Conservation (phyloP, 768 basidiomycete species). For the Collybia sp. region DNA sequence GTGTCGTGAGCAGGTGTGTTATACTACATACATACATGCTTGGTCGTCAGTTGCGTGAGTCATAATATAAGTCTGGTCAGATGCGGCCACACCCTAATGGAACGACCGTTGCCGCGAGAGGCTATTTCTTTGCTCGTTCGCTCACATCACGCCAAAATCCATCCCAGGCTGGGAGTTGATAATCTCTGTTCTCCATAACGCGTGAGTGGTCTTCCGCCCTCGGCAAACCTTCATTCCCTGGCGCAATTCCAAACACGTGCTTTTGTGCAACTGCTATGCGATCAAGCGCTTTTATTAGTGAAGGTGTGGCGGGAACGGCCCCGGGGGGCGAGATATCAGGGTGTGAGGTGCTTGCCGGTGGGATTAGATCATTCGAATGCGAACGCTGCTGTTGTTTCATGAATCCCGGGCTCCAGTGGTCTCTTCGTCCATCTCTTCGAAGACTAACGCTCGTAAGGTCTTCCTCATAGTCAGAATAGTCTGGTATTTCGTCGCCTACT, state of each 20-base stretch:
- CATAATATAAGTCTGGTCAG: too few relatives aligned
- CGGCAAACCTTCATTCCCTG: conserved; percentile 8
- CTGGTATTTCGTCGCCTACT: conserved; percentile 18
- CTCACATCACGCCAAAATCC: conserved; percentile 42
- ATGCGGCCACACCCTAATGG: too few relatives aligned
- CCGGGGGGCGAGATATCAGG: conserved; percentile 8
- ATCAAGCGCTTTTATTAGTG: conserved; percentile 59
- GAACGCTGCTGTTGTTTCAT: conserved; percentile 38
- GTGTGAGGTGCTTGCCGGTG: not conserved
- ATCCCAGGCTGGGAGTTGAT: conserved; percentile 28
- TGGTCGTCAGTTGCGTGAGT: too few relatives aligned
- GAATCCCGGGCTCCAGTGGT: conserved; percentile 47
- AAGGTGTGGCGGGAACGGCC: conserved; percentile 59
- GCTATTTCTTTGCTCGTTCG: conserved; percentile 20
- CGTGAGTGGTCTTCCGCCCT: conserved; percentile 9
- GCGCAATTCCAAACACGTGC: conserved; percentile 32
- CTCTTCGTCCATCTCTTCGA: conserved; percentile 7
- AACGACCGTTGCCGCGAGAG: too few relatives aligned
- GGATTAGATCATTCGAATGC: conserved; percentile 10
- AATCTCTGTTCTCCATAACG: conserved; percentile 7
- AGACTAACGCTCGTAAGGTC: conserved; percentile 23
- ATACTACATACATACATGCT: too few relatives aligned
- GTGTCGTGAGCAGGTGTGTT: too few relatives aligned
- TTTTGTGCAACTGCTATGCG: conserved; percentile 52
- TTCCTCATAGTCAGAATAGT: conserved; percentile 49